A percentile compares a stretch with the other conserved stretches of the same genome.
Conservation (phyloP, 768 basidiomycete genomes). For the Suillus sp. region DNA sequence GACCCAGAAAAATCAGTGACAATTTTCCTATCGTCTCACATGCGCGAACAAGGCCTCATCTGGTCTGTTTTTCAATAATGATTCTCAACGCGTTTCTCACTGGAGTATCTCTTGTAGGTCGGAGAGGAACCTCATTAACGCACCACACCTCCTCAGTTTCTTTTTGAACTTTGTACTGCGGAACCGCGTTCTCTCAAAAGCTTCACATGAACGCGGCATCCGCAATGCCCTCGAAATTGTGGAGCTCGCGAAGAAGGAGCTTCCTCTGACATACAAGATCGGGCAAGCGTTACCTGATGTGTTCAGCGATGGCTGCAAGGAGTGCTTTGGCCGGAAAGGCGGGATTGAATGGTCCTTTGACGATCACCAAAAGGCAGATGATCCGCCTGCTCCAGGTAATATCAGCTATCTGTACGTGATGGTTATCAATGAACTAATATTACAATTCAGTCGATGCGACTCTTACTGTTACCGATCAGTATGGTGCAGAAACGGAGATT, state of each 20-base stretch:
- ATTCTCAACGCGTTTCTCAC: background rate
- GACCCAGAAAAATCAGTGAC: constrained; percentile 60
- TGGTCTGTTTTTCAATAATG: constrained; percentile 47
- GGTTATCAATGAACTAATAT: constrained; percentile 15
- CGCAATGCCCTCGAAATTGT: constrained; percentile 47
- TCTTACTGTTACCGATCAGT: constrained; percentile 23
- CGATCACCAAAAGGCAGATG: constrained; percentile 6
- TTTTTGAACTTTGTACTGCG: constrained; percentile 65
- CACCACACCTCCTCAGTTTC: constrained; percentile 58
- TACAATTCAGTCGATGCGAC: constrained; percentile 14
- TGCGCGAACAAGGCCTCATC: constrained; percentile 65
- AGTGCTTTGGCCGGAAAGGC: constrained; percentile 50
- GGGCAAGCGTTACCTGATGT: constrained; percentile 42
- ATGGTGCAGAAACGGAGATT: constrained; percentile 18
- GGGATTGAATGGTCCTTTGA: constrained; percentile 38
- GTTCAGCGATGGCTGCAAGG: constrained; percentile 51
- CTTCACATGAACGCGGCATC: constrained; percentile 45
- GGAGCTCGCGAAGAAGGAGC: constrained; percentile 43
- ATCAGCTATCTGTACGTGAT: constrained; percentile 12
- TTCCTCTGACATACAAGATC: constrained; percentile 44
- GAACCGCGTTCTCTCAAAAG: constrained; percentile 54
- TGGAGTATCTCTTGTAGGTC: constrained; percentile 35
- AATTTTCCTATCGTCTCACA: constrained; percentile 72
- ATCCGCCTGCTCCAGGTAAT: constrained; percentile 6
- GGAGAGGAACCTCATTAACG: constrained; percentile 48